These are phyloP conservation scores for Hylodesmum podocarpum DNA, from an alignment of 306 rosid species.

Conservation along the genomic window DNA sequence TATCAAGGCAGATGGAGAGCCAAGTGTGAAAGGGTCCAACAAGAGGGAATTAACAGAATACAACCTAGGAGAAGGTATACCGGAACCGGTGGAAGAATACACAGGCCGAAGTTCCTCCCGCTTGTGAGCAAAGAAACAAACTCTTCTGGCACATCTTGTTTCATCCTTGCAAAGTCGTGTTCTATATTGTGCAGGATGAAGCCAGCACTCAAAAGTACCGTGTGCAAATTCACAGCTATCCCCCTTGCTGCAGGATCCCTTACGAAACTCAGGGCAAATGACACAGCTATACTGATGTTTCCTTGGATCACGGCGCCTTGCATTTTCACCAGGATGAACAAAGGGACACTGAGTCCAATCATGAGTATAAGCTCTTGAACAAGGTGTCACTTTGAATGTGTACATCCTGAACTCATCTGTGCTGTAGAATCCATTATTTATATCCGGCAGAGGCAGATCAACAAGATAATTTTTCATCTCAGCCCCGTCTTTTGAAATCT, in stretches of 20 bases:
- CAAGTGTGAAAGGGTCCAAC: constrained; percentile 49
- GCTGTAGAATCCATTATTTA: constrained; percentile 75
- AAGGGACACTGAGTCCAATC: constrained; percentile 98
- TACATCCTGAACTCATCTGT: constrained; percentile 94
- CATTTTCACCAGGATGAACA: constrained; percentile 91
- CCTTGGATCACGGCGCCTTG: constrained; percentile 87
- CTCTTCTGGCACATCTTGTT: constrained; percentile 63
- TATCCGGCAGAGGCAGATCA: constrained; percentile 85
- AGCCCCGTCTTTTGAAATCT: constrained; percentile 41
- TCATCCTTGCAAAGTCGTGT: constrained; percentile 94
- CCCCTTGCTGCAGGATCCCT: constrained; percentile 75
- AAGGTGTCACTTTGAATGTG: constrained; percentile 80
- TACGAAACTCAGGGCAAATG: constrained; percentile 83
- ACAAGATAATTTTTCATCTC: constrained; percentile 72
- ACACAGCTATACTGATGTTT: constrained; percentile 81
- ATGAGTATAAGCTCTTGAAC: constrained; percentile 93
- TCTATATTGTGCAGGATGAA: constrained; percentile 90
- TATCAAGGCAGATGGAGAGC: constrained; percentile 45
- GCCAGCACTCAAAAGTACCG: constrained; percentile 93
- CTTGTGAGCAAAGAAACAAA: constrained; percentile 90
- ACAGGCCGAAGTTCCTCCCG: constrained; percentile 84
- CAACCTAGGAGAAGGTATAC: constrained; percentile 78
- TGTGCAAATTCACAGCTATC: constrained; percentile 89
- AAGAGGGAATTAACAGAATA: constrained; percentile 37
- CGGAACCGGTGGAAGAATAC: constrained; percentile 85